Conservation (phyloP, 2,329 filamentous ascomycete genomes). For the Pseudodiploospora longispora region DNA sequence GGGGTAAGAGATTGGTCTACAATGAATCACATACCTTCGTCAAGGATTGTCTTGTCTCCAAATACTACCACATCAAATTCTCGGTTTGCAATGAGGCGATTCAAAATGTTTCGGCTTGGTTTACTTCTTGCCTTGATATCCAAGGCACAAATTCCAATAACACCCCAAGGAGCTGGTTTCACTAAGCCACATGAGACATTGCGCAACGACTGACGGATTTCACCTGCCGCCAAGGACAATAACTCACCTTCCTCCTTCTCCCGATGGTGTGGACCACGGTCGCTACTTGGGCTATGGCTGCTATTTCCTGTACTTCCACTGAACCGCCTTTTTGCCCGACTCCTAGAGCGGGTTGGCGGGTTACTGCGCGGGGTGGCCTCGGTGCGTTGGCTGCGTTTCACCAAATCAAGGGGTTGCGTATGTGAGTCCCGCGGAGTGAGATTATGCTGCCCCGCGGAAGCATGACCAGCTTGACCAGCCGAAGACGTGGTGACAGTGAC, state of each 20-base stretch:
- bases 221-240: background rate
- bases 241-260: slow-evolving; percentile 49
- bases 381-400: slow-evolving; percentile 33
- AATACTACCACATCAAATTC: slow-evolving; percentile 98
- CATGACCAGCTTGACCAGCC: slow-evolving; percentile 30
- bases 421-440: slow-evolving; percentile 36
- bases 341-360: slow-evolving; percentile 53
- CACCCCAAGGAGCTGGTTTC: slow-evolving; percentile 53
- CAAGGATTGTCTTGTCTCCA: slow-evolving; percentile 96
- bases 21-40: slow-evolving; percentile 58
- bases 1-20: background rate
- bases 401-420: slow-evolving; percentile 34
- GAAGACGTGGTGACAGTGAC: slow-evolving; percentile 48
- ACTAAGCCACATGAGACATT: slow-evolving; percentile 18
- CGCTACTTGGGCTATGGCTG: slow-evolving; percentile 71
- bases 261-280: slow-evolving; percentile 46
- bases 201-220: background rate
- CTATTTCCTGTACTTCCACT: slow-evolving; percentile 77
- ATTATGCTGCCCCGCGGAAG: slow-evolving; percentile 34
- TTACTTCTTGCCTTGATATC: slow-evolving; percentile 96
- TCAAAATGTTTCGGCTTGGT: slow-evolving; percentile 91
- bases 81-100: slow-evolving; percentile 77
- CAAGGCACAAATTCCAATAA: slow-evolving; percentile 89
- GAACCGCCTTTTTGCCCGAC: slow-evolving; percentile 64
- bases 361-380: slow-evolving; percentile 30